Percentiles rank a stretch among this genome's conserved stretches.
phyloP scores from a whole-genome alignment of 441 rosid genomes.

The Arabidopsis hybrid region DNA sequence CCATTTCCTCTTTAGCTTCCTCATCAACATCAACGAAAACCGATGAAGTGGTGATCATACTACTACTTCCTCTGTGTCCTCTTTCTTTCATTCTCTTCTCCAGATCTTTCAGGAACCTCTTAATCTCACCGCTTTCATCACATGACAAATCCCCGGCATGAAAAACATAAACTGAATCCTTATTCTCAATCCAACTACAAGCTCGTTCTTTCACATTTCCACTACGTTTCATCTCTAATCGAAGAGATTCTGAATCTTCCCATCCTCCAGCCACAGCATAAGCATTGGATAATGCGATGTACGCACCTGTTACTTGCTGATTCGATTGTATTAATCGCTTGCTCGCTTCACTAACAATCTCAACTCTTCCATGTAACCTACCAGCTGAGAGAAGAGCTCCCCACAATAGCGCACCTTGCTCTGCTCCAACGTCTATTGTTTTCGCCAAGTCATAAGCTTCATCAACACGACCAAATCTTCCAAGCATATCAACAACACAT shows the following conservation, averaged over 20 bases:
- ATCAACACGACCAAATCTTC: conserved; percentile 77
- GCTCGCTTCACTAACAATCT: conserved; percentile 72
- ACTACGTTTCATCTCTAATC: conserved; percentile 60
- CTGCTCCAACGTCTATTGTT: conserved; percentile 48
- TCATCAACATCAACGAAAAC: conserved; percentile 66
- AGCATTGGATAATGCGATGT: conserved; percentile 72
- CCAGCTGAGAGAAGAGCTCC: conserved; percentile 78
- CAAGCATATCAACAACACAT: conserved; percentile 80
- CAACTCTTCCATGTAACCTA: conserved; percentile 76
- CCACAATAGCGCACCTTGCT: conserved; percentile 76
- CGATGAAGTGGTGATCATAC: conserved; percentile 53
- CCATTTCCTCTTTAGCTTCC: conserved; percentile 57
- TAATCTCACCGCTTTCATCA: conserved; percentile 53
- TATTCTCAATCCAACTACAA: conserved; percentile 82
- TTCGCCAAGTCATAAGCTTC: conserved; percentile 69
- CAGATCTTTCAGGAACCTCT: conserved; percentile 57
- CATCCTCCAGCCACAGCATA: conserved; percentile 68
- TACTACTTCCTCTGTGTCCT: conserved; percentile 52
- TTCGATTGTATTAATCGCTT: conserved; percentile 57
- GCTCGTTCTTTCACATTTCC: conserved; percentile 78
- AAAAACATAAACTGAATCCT: conserved; percentile 54
- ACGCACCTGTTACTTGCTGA: conserved; percentile 73
- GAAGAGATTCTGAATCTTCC: conserved; percentile 58
- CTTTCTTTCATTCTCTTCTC: conserved; percentile 63
- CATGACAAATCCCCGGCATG: conserved; percentile 62